These are phyloP conservation scores for Sarocladiaceae sp. DNA, from an alignment of 2,329 filamentous ascomycete genomes.

Conservation along the genomic window DNA sequence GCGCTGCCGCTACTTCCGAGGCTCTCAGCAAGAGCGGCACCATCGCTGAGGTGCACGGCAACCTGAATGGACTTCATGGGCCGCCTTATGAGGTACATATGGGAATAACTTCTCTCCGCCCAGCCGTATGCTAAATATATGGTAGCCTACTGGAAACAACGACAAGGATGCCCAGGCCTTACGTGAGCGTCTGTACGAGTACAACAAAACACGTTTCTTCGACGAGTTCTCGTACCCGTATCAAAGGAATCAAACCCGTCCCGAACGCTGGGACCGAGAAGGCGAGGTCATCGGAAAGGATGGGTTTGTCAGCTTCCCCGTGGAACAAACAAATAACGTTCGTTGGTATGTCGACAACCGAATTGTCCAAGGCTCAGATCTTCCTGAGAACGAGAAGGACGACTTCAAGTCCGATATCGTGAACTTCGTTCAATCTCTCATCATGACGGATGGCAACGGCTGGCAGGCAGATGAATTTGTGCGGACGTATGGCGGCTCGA, in stretches of 20 bases:
- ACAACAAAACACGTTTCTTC: constrained; percentile 8
- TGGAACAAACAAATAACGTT: constrained; percentile 8
- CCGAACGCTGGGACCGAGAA: constrained; percentile 9
- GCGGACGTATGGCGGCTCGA: background rate
- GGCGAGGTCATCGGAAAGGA: constrained; percentile 8
- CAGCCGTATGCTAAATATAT: constrained; percentile 4
- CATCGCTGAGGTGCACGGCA: constrained; percentile 1
- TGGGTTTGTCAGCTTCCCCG: constrained; percentile 8
- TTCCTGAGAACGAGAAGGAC: constrained; percentile 7
- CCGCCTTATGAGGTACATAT: constrained; percentile 6
- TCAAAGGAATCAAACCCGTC: constrained; percentile 7
- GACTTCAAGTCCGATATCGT: constrained; percentile 5
- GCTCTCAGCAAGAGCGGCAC: constrained; percentile 1
- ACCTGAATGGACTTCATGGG: constrained; percentile 5
- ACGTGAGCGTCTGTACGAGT: constrained; percentile 8
- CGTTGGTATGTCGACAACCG: constrained; percentile 9
- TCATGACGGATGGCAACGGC: background rate
- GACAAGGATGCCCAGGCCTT: constrained; percentile 8
- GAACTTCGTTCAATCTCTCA: constrained; percentile 4
- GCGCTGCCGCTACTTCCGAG: constrained; percentile 6
- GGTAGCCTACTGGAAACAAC: constrained; percentile 7
- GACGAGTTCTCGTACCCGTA: constrained; percentile 9
- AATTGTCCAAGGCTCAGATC: constrained; percentile 7
- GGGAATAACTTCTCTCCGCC: background rate
- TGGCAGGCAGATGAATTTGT: background rate